Conservation (phyloP, 148 eudicot genomes). For the Chenopodium album region DNA sequence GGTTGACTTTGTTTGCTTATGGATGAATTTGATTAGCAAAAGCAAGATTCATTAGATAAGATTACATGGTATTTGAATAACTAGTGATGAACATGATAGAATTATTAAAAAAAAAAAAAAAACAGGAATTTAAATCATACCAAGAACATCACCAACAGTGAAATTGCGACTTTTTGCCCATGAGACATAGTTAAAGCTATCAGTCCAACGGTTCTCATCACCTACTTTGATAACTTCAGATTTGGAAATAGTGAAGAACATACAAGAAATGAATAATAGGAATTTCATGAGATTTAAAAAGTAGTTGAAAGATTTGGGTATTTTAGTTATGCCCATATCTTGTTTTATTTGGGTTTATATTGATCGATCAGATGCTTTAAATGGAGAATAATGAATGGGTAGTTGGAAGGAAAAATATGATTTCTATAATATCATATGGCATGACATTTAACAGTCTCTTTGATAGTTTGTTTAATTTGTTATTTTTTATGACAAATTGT, state of each 20-base stretch:
- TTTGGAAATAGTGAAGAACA: slow-evolving; percentile 16
- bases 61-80: no score
- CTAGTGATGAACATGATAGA: not conserved
- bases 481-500: no score
- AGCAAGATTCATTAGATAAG: no score
- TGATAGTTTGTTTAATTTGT: no score
- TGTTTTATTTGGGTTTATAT: not conserved
- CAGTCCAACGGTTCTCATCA: slow-evolving; percentile 41
- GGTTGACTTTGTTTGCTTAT: slow-evolving; percentile 24
- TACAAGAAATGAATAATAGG: not conserved
- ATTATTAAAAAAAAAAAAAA: not conserved
- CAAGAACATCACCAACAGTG: slow-evolving; percentile 49
- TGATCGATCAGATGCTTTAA: not conserved
- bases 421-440: no score
- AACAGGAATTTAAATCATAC: slow-evolving; percentile 27
- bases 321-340: slow-evolving; percentile 6
- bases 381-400: not conserved
- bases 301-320: not conserved
- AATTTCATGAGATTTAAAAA: slow-evolving; percentile 9
- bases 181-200: slow-evolving; percentile 31
- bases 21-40: not conserved
- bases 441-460: no score
- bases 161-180: slow-evolving; percentile 42
- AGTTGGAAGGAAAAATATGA: not conserved
- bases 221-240: slow-evolving; percentile 44